Base-by-base conservation (phyloP, 2,329 filamentous ascomycete genomes). In the Penicillium olsonii region DNA sequence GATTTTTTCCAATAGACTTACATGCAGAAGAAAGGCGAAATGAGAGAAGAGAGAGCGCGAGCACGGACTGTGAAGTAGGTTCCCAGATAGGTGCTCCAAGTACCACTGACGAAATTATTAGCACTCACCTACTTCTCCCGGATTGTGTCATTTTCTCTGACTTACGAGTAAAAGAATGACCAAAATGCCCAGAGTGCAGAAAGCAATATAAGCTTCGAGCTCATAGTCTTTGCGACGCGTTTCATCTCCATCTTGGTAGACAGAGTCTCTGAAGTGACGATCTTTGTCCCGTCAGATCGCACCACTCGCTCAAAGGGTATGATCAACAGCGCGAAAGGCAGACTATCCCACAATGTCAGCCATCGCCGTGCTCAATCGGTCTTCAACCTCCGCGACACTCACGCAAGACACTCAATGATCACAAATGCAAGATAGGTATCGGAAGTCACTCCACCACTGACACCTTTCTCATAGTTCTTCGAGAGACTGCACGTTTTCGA, bases 11-110 rank as follows among this genome's bases (percentile, higher is more conserved):
- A 14, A 5, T 10, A 10, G 9, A 60, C 70, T 60, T 55, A 69
- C 69, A 78, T 77, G 68, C 76, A 78, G 57, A 78, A 76, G 61
- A 77, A 77, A 0, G 75, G 76, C 5, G 75, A 77, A 20, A 77
- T 59, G 9, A 77, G 67, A 3, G 74, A 75, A 0, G 74, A 77
- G 8, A 75, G 66, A 3, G 75, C 74, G 19, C 71, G 70, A 24
- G 73, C 66, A 17, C 75, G 73, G 20, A 77, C 73, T 10, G 68
- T 68, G 53, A 76, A 76, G 52, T 75, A 75, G 9, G 68, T 73
- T 26, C 62, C 72, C 11, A 76, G 64, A 48, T 76, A 76, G 4
- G 74, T 77, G 3, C 70, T 73, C 75, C 74, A 77, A 6, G 73
- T 72, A 6, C 74, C 75, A 44, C 73, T 74, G 33, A 37, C 5